These are phyloP conservation scores for Oenanthe javanica DNA, from an alignment of 140 eudicot species.

Conservation along the genomic window DNA sequence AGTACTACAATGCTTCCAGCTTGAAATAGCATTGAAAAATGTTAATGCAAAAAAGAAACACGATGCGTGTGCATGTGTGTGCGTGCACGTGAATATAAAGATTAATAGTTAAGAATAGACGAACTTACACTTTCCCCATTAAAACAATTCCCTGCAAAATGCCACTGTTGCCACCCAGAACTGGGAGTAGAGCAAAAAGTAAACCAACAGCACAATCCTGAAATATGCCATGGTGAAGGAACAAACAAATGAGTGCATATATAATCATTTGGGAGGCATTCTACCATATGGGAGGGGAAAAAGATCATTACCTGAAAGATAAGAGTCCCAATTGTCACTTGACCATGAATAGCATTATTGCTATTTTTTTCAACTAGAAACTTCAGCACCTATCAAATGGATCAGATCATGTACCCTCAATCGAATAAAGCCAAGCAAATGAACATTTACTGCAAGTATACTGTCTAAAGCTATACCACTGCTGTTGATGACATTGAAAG, in stretches of 20 bases:
- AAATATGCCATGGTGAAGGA: constrained; percentile 12
- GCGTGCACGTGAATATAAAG: not conserved
- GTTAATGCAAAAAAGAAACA: not conserved
- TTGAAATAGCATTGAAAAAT: not conserved
- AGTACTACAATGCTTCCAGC: not conserved
- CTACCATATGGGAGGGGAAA: not conserved
- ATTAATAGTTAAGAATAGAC: constrained; percentile 5
- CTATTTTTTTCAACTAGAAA: constrained; percentile 70
- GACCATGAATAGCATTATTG: constrained; percentile 87
- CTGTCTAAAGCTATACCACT: constrained; percentile 48
- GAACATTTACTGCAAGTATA: constrained; percentile 1
- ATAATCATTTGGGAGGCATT: not conserved
- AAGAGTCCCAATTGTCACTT: constrained; percentile 93
- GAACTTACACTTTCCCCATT: constrained; percentile 84
- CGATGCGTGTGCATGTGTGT: not conserved
- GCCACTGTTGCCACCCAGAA: constrained; percentile 92
- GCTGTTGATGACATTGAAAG: constrained; percentile 99
- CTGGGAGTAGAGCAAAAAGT: constrained; percentile 95
- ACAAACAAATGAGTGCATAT: constrained; percentile 5
- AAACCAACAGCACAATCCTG: constrained; percentile 99
- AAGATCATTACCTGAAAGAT: constrained; percentile 65
- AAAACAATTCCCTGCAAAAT: constrained; percentile 68
- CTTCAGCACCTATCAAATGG: constrained; percentile 69
- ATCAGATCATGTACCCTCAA: constrained; percentile 1
- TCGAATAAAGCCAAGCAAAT: not conserved